A percentile compares a stretch with the other conserved stretches of the same genome.
phyloP scores from a whole-genome alignment of 1,139 yeast species.

The Pneumocystis canis region DNA sequence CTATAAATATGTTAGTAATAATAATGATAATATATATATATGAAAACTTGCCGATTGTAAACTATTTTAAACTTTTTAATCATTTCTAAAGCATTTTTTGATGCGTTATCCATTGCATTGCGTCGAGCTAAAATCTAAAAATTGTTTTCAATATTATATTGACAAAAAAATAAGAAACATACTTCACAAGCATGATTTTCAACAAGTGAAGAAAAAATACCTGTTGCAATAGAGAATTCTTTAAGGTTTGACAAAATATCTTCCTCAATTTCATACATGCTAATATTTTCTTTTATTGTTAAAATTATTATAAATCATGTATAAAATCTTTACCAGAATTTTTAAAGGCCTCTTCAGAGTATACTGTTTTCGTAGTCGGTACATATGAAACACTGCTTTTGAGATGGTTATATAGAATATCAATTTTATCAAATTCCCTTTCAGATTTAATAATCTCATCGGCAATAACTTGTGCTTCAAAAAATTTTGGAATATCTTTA shows the following conservation, averaged over 20 bases:
- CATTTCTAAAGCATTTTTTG: slow-evolving; percentile 99
- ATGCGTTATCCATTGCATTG: slow-evolving; percentile 99
- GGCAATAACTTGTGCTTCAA: slow-evolving; percentile 76
- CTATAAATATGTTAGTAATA: neutral
- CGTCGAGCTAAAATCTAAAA: slow-evolving; percentile 77
- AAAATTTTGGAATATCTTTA: slow-evolving; percentile 89
- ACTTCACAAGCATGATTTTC: slow-evolving; percentile 93
- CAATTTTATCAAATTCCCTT: slow-evolving; percentile 53
- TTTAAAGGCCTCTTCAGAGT: slow-evolving; percentile 57
- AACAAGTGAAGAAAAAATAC: slow-evolving; percentile 81
- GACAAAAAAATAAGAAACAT: neutral
- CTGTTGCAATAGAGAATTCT: slow-evolving; percentile 82
- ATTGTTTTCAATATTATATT: neutral
- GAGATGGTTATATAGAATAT: slow-evolving; percentile 77
- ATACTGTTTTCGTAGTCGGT: slow-evolving; percentile 59
- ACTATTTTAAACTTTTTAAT: slow-evolving; percentile 86
- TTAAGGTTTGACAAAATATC: slow-evolving; percentile 40
- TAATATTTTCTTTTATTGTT: slow-evolving; percentile 34
- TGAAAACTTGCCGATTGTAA: slow-evolving; percentile 87
- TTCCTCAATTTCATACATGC: slow-evolving; percentile 71
- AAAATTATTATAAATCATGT: neutral
- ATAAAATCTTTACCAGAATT: slow-evolving; percentile 42
- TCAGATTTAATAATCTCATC: slow-evolving; percentile 59
- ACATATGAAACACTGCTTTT: slow-evolving; percentile 79
- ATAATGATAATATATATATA: neutral